Conservation (phyloP, 352 stramenopile genomes). For the Ophiocytium majus region DNA sequence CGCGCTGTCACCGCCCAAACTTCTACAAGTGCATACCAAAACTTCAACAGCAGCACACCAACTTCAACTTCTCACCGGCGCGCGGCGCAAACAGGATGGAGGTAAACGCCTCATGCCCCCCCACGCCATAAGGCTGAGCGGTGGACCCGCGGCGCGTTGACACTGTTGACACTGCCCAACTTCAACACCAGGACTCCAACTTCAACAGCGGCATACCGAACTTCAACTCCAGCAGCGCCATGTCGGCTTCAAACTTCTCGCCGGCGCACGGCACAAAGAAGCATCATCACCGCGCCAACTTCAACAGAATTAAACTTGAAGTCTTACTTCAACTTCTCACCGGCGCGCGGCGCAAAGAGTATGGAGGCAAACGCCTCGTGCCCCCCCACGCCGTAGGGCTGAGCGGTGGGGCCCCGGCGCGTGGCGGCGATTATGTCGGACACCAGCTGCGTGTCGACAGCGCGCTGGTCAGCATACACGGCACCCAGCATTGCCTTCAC, state of each 20-base stretch:
- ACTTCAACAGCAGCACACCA: background rate
- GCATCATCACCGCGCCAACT: background rate
- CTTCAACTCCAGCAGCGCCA: background rate
- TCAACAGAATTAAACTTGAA: background rate
- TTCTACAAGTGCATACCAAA: no score
- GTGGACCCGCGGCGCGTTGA: background rate
- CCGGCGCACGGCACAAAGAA: background rate
- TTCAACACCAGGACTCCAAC: background rate
- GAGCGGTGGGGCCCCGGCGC: conserved; percentile 30
- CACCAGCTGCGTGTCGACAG: conserved; percentile 34
- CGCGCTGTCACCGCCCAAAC: no score
- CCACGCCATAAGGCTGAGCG: background rate
- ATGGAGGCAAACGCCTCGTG: conserved; percentile 43
- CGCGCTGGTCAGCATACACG: conserved; percentile 43
- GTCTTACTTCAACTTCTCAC: background rate
- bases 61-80: background rate
- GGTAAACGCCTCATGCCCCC: conserved; percentile 25
- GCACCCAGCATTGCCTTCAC: conserved; percentile 53
- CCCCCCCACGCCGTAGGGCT: conserved; percentile 37
- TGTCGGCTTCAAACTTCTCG: background rate
- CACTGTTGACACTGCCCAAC: background rate
- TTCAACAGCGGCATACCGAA: background rate
- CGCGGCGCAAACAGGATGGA: conserved; percentile 28
- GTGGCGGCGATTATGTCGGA: conserved; percentile 42
- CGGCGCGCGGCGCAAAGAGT: conserved; percentile 25